phyloP scores from a whole-genome alignment of 805 yeast genomes.

The Suhomyces kilbournensis region DNA sequence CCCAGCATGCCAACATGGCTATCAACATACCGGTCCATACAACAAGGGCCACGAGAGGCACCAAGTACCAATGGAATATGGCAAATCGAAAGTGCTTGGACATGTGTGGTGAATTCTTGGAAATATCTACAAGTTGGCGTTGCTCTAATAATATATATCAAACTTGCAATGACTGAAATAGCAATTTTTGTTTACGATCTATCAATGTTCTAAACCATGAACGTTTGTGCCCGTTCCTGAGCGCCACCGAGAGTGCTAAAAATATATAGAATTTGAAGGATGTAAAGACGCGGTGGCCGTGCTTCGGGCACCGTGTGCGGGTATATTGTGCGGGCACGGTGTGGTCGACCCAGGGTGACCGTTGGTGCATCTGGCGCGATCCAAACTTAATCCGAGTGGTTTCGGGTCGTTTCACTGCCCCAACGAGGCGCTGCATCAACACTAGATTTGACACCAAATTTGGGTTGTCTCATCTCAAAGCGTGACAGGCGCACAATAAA shows the following conservation, averaged over 20 bases:
- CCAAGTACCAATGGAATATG: conserved; percentile 47
- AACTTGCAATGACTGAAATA: neutral
- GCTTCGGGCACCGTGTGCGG: neutral
- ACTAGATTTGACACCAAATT: neutral
- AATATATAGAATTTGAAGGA: no score
- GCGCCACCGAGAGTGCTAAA: no score
- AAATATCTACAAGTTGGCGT: neutral
- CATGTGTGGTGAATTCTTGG: neutral
- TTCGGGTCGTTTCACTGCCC: neutral
- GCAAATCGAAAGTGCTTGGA: conserved; percentile 27
- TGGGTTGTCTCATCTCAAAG: neutral
- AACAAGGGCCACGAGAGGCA: conserved; percentile 64
- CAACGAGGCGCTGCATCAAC: neutral
- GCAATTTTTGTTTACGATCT: neutral
- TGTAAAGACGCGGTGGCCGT: neutral
- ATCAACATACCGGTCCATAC: conserved; percentile 93
- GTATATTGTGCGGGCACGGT: no score
- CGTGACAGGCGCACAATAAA: neutral
- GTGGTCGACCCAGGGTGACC: neutral
- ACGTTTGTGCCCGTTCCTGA: neutral
- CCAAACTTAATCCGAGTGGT: no score
- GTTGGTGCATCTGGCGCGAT: neutral
- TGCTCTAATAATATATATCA: neutral
- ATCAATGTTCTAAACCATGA: neutral
- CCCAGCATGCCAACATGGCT: conserved; percentile 77